These are phyloP conservation scores for Auriscalpium vulgare DNA, from an alignment of 768 basidiomycete genomes.

Conservation along the genomic window DNA sequence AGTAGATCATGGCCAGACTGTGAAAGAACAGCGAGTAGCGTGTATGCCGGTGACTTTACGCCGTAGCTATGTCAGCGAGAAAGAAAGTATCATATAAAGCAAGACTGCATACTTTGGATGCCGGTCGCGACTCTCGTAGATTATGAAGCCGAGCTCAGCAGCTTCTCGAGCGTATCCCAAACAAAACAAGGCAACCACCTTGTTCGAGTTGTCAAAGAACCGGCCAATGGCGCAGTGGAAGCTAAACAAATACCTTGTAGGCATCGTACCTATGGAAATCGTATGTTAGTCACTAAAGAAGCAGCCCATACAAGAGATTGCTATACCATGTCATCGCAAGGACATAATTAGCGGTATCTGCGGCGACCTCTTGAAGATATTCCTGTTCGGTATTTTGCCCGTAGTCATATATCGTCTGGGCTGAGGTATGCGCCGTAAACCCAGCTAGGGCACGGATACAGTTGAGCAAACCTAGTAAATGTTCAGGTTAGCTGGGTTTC, in stretches of 20 bases:
- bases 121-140: slow-evolving; percentile 48
- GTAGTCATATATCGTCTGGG: slow-evolving; percentile 51
- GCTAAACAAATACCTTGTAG: slow-evolving; percentile 39
- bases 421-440: slow-evolving; percentile 40
- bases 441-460: slow-evolving; percentile 60
- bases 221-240: neutral
- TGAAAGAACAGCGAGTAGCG: slow-evolving; percentile 68
- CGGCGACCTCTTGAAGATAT: slow-evolving; percentile 37
- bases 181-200: slow-evolving; percentile 60
- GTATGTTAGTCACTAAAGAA: neutral
- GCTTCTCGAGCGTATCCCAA: slow-evolving; percentile 53
- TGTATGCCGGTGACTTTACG: slow-evolving; percentile 52
- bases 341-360: slow-evolving; percentile 39
- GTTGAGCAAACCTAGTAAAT: slow-evolving; percentile 42
- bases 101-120: slow-evolving; percentile 53
- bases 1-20: slow-evolving; percentile 56
- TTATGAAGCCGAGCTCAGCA: slow-evolving; percentile 51
- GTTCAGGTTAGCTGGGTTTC: neutral
- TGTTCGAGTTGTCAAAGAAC: neutral
- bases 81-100: neutral
- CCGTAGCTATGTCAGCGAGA: neutral
- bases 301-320: neutral
- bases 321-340: slow-evolving; percentile 54
- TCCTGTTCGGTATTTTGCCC: slow-evolving; percentile 49
- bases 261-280: slow-evolving; percentile 45